A percentile compares a stretch with the other conserved stretches of the same genome.
Evolutionary conservation across 805 yeast species (phyloP).

Genomic region (Metschnikowia noctiluminum): DNA sequence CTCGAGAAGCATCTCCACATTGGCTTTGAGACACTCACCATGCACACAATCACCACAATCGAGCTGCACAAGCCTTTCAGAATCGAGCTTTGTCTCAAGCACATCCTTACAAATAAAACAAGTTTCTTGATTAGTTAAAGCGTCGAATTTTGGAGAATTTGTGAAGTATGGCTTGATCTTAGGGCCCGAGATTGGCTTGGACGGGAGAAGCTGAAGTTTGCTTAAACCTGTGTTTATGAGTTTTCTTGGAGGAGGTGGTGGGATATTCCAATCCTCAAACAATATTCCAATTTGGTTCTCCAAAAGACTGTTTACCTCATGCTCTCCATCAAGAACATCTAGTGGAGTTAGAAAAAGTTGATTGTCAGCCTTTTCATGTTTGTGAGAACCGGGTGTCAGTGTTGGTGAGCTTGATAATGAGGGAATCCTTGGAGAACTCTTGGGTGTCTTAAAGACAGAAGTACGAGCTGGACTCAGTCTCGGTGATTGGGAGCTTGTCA

Average conservation of each 20-base stretch:
- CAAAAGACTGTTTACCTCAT: slow-evolving; percentile 13
- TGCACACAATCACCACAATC: slow-evolving; percentile 56
- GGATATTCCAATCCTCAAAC: slow-evolving; percentile 15
- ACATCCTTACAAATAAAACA: slow-evolving; percentile 56
- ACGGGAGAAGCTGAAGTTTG: slow-evolving; percentile 2
- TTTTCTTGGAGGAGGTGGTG: slow-evolving; percentile 19
- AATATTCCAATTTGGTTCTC: slow-evolving; percentile 11
- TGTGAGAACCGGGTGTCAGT: slow-evolving; percentile 12
- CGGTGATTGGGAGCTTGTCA: slow-evolving; percentile 4
- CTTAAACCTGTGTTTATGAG: neutral
- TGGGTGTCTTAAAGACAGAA: slow-evolving; percentile 8
- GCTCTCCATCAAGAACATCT: slow-evolving; percentile 15
- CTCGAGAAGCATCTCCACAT: slow-evolving; percentile 12
- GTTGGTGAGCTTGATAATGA: slow-evolving; percentile 14
- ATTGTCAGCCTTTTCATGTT: slow-evolving; percentile 1
- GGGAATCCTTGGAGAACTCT: slow-evolving; percentile 4
- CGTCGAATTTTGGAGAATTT: slow-evolving; percentile 1
- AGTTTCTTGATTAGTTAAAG: neutral
- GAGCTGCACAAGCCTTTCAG: slow-evolving; percentile 46
- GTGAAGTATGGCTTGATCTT: slow-evolving; percentile 11
- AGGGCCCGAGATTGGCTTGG: slow-evolving; percentile 7
- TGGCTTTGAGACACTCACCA: slow-evolving; percentile 48
- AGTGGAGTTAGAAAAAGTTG: slow-evolving; percentile 16
- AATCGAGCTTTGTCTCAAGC: slow-evolving; percentile 40
- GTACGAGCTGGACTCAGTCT: neutral